Percentiles rank a stretch among this genome's conserved stretches.
Evolutionary conservation across 2,329 filamentous ascomycete genomes (phyloP).

Genomic region (Xylariaceae sp.): DNA sequence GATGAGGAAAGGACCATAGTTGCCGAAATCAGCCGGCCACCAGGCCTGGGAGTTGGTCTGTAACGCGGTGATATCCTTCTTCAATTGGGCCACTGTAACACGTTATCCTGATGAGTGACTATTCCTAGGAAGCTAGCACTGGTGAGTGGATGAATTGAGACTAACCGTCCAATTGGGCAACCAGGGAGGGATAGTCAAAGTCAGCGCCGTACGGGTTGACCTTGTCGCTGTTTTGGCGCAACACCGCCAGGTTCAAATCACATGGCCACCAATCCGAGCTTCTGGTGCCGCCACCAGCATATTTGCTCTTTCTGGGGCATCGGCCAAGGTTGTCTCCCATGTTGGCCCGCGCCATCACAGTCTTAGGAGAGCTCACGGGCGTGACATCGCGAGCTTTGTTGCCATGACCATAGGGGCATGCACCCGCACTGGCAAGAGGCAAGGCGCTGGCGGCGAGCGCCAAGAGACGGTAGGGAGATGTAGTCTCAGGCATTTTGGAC

Average conservation of each 20-base stretch:
- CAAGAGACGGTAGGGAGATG: background rate
- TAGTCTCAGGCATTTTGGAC: background rate
- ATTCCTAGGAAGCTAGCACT: background rate
- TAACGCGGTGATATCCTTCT: constrained; percentile 65
- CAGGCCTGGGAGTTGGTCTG: constrained; percentile 76
- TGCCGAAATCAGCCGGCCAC: constrained; percentile 78
- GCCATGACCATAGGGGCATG: constrained; percentile 1
- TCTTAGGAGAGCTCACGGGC: background rate
- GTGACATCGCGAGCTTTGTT: background rate
- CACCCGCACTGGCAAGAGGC: background rate
- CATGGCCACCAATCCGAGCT: constrained; percentile 74
- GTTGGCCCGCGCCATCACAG: background rate
- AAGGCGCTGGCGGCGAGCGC: background rate
- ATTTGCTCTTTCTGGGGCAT: constrained; percentile 29
- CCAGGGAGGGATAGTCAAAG: constrained; percentile 70
- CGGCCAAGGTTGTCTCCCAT: background rate
- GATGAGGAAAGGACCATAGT: constrained; percentile 76
- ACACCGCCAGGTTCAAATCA: constrained; percentile 62
- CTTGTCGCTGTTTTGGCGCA: constrained; percentile 63
- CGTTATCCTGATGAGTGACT: background rate
- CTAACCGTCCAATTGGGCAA: constrained; percentile 64
- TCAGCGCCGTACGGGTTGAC: constrained; percentile 61
- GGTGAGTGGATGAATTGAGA: background rate
- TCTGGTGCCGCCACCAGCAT: constrained; percentile 59
- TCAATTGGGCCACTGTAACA: constrained; percentile 47